phyloP scores from a whole-genome alignment of 2,329 filamentous ascomycete genomes.

The Neoascochyta sp. region DNA sequence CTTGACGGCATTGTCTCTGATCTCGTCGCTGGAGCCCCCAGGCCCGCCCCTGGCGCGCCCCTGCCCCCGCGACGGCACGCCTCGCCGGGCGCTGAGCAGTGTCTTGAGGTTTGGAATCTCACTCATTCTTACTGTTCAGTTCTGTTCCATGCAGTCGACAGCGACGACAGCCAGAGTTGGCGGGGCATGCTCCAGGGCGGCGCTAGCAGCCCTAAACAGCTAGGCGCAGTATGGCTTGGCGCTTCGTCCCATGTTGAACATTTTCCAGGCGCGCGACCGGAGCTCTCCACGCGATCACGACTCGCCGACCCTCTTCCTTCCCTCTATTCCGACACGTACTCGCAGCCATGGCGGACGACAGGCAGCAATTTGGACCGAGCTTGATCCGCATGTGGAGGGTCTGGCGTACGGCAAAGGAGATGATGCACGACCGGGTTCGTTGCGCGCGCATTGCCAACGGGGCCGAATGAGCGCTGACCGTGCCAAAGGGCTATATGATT shows the following conservation, averaged over 20 bases:
- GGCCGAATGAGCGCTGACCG: slow-evolving; percentile 15
- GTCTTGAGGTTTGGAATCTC: slow-evolving; percentile 76
- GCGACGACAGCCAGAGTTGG: slow-evolving; percentile 19
- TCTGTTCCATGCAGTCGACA: slow-evolving; percentile 55
- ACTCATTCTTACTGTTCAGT: no score
- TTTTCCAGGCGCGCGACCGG: slow-evolving; percentile 29
- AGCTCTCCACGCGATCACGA: slow-evolving; percentile 4
- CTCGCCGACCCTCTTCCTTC: slow-evolving; percentile 4
- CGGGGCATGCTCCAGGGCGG: no score
- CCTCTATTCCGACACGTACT: slow-evolving; percentile 7
- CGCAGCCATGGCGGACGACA: slow-evolving; percentile 29
- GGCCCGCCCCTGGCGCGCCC: slow-evolving; percentile 39
- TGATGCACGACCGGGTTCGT: slow-evolving; percentile 84
- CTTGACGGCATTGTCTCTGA: slow-evolving; percentile 73
- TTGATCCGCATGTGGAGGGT: slow-evolving; percentile 79
- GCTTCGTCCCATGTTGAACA: no score
- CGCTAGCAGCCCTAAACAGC: no score
- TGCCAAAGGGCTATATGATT: slow-evolving; percentile 79
- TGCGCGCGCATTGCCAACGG: slow-evolving; percentile 15
- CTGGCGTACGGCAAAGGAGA: slow-evolving; percentile 89
- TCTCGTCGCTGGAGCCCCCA: slow-evolving; percentile 25
- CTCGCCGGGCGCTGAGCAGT: slow-evolving; percentile 51
- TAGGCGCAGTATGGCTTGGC: no score
- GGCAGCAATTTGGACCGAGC: slow-evolving; percentile 15
- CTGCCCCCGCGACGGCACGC: slow-evolving; percentile 47